phyloP scores from a whole-genome alignment of 805 yeast species.

The Saccharomycopsis sp. region DNA sequence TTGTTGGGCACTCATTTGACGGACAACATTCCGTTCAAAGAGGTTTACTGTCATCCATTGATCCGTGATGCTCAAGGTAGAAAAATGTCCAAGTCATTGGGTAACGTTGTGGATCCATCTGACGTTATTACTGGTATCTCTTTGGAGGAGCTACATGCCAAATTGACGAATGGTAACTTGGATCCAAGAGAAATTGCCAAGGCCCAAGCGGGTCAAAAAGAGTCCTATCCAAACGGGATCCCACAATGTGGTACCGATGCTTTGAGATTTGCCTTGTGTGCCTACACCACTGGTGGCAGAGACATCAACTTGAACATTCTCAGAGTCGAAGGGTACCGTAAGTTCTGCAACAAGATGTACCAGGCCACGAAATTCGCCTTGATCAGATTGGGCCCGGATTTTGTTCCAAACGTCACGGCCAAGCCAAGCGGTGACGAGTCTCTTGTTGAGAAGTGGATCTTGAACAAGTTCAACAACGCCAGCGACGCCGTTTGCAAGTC shows the following conservation, averaged over 20 bases:
- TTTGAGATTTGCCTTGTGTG: slow-evolving; percentile 93
- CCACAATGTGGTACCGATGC: slow-evolving; percentile 99
- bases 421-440: slow-evolving; percentile 71
- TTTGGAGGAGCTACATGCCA: slow-evolving; percentile 68
- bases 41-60: slow-evolving; percentile 96
- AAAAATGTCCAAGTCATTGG: slow-evolving; percentile 96
- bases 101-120: slow-evolving; percentile 92
- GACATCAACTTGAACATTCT: slow-evolving; percentile 93
- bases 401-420: slow-evolving; percentile 63
- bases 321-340: slow-evolving; percentile 97
- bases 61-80: slow-evolving; percentile 99
- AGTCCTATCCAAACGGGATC: slow-evolving; percentile 91
- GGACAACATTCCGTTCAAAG: slow-evolving; percentile 86
- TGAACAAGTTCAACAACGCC: slow-evolving; percentile 72
- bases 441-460: slow-evolving; percentile 93
- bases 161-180: slow-evolving; percentile 72
- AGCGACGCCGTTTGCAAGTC: slow-evolving; percentile 58
- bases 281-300: slow-evolving; percentile 97
- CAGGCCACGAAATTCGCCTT: slow-evolving; percentile 97
- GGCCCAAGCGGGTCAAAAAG: slow-evolving; percentile 81
- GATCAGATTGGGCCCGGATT: slow-evolving; percentile 85
- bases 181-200: slow-evolving; percentile 81
- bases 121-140: slow-evolving; percentile 89
- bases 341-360: slow-evolving; percentile 98
- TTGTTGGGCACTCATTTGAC: slow-evolving; percentile 84